Base-by-base conservation (phyloP, 2,329 filamentous ascomycete genomes). In the Mycosphaerelloides madeirae region DNA sequence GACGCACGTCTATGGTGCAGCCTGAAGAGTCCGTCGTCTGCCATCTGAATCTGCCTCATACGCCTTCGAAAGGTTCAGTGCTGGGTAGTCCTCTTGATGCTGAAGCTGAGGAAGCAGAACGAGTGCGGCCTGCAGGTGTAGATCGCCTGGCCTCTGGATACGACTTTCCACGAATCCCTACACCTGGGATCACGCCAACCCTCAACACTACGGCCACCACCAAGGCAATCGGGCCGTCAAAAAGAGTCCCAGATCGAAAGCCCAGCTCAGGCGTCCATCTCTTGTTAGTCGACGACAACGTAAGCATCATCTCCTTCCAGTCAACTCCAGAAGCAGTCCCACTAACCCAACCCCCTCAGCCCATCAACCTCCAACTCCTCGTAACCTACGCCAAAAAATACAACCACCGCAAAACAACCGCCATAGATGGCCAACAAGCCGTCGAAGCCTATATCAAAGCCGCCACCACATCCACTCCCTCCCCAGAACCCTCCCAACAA, bases 381-480 rank as follows among this genome's bases (percentile, higher is more conserved):
- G 46, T 57, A 3, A 59, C 56, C 34, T 63, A 61, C 44, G 56
- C 58, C 14, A 43, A 53, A 7, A 63, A 62, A 32, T 57, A 67
- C 3, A 64, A 68, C 2, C 68, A 69, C 3, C 65, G 61, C 14
- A 61, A 63, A 4, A 62, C 67, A 14, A 68, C 67, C 12, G 75
- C 74, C 1, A 59, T 58, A 16, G 68, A 77, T 49, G 75, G 75
- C 6, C 63, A 70, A 1, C 68, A 76, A 55, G 75, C 75, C 2
- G 68, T 77, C 1, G 60, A 72, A 6, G 60, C 59, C 22, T 73
- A 72, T 44, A n/a, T n/a, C n/a, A 64, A 39, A 28, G n/a, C 22
- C 9, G n/a, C n/a, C n/a, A n/a, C n/a, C n/a, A n/a, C n/a, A n/a
- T n/a, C n/a, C n/a, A n/a, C n/a, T n/a, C n/a, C n/a, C n/a, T n/a